Evolutionary conservation across 2,329 filamentous ascomycete genomes (phyloP), one percentile per base, ranked within the genome.

Genomic region (Simplicillium sp.): DNA sequence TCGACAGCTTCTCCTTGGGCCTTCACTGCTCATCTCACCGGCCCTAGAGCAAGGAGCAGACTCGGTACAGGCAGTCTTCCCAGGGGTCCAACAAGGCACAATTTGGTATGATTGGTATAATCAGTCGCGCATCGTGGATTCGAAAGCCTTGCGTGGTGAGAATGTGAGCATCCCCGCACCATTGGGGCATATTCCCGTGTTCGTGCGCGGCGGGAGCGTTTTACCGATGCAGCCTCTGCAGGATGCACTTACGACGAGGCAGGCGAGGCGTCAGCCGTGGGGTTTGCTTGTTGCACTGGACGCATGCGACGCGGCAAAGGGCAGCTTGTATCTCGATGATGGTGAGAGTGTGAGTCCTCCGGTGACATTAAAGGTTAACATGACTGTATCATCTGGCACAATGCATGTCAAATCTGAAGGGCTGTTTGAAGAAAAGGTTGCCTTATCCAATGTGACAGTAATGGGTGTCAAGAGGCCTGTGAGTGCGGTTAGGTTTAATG

Each of bases 291-390:
- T 89, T 33, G 80, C 83, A 0, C 70, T 82, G 0, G 75, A 69
- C 3, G 51, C 55, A 2, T 66, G 82, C 42, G 82, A 80, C 2
- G 75, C 62, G 8, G 84, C 84, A 0, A 57, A 52, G 1, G 85
- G 85, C 0, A 64, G 65, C 29, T 62, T 89, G 43, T 88, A 87
- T 54, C 62, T 88, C 6, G 84, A 89, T 48, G 84, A 89, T 46
- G 84, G 84, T 9, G 75, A 78, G 45, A 77, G 71, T 20, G 50
- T 87, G 36, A 62, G 71, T 43, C 83, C 84, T 58, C 47, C 59
- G 20, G 20, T 9, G 20, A 25, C 20, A 25, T 25, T 25, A 9
- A 25, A 5, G 20, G 20, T 25, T 9, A 25, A 5, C 20, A 25
- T 25, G 20, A 25, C 20, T 25, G 20, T 25, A 25, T 5, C 5